Evolutionary conservation across 495 filamentous ascomycete genomes (phyloP).

Genomic region (Penicillium argentinense): DNA sequence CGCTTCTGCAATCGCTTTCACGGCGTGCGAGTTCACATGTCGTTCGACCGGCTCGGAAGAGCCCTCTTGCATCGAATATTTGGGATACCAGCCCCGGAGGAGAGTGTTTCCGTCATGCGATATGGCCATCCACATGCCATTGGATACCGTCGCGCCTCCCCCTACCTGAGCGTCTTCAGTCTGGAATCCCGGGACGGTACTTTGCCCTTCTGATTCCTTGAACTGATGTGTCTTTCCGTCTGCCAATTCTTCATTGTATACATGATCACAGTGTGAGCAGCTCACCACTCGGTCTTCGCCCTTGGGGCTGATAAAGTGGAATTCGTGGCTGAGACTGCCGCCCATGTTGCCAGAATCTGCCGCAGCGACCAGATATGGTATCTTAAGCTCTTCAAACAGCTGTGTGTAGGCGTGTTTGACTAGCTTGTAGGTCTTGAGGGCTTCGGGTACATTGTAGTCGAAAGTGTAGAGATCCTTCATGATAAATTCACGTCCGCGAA

Average conservation of each 20-base stretch:
- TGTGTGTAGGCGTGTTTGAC: slow-evolving; percentile 69
- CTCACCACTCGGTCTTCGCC: slow-evolving; percentile 85
- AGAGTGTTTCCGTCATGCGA: slow-evolving; percentile 66
- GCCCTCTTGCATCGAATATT: slow-evolving; percentile 34
- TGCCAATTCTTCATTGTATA: slow-evolving; percentile 84
- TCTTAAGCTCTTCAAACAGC: slow-evolving; percentile 78
- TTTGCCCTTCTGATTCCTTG: slow-evolving; percentile 7
- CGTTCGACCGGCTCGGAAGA: slow-evolving; percentile 36
- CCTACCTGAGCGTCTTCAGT: slow-evolving; percentile 26
- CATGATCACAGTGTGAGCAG: slow-evolving; percentile 71
- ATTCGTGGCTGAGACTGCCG: slow-evolving; percentile 89
- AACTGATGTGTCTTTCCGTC: slow-evolving; percentile 34
- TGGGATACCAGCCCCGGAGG: slow-evolving; percentile 67
- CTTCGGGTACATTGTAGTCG: slow-evolving; percentile 63
- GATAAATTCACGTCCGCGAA: slow-evolving; percentile 88
- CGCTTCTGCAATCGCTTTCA: slow-evolving; percentile 60
- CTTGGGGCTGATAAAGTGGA: slow-evolving; percentile 75
- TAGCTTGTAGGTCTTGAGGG: slow-evolving; percentile 71
- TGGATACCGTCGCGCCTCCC: slow-evolving; percentile 35
- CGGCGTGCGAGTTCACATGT: slow-evolving; percentile 67
- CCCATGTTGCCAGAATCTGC: slow-evolving; percentile 97
- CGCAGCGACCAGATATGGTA: slow-evolving; percentile 81
- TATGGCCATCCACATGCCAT: slow-evolving; percentile 63
- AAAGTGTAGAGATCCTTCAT: slow-evolving; percentile 99
- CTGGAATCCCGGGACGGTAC: slow-evolving; percentile 28